phyloP scores from a whole-genome alignment of 306 rosid species.

The Geum urbanum region DNA sequence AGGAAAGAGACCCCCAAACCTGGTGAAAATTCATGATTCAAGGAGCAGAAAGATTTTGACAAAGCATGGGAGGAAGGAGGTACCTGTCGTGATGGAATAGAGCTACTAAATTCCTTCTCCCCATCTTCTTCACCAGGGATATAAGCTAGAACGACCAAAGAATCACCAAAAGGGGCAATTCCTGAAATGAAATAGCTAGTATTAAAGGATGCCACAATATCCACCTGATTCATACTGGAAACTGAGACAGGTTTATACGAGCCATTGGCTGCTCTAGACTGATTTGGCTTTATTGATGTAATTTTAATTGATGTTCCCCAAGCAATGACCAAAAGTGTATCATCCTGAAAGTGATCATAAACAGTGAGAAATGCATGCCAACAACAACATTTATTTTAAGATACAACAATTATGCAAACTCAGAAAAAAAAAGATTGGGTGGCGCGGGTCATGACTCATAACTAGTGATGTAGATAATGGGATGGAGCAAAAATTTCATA shows the following conservation, averaged over 20 bases:
- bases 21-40: neutral
- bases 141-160: slow-evolving; percentile 92
- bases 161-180: slow-evolving; percentile 91
- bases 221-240: slow-evolving; percentile 72
- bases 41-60: slow-evolving; percentile 11
- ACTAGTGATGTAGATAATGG: neutral
- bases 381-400: neutral
- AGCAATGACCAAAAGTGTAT: slow-evolving; percentile 80
- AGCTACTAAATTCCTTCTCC: slow-evolving; percentile 77
- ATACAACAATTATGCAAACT: neutral
- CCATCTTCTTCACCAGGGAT: slow-evolving; percentile 83
- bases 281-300: slow-evolving; percentile 67
- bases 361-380: slow-evolving; percentile 29
- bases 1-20: neutral
- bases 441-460: neutral
- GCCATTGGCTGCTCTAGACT: slow-evolving; percentile 60
- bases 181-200: slow-evolving; percentile 94
- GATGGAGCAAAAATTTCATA: neutral
- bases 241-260: slow-evolving; percentile 51
- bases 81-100: slow-evolving; percentile 79
- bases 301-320: slow-evolving; percentile 97
- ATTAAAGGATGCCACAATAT: slow-evolving; percentile 93
- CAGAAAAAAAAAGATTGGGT: neutral
- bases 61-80: slow-evolving; percentile 15
- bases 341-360: slow-evolving; percentile 60